Percentiles rank a stretch among this genome's conserved stretches.
Conservation (phyloP, 2,329 filamentous ascomycete species). For the Trichoderma atrobrunneum region DNA sequence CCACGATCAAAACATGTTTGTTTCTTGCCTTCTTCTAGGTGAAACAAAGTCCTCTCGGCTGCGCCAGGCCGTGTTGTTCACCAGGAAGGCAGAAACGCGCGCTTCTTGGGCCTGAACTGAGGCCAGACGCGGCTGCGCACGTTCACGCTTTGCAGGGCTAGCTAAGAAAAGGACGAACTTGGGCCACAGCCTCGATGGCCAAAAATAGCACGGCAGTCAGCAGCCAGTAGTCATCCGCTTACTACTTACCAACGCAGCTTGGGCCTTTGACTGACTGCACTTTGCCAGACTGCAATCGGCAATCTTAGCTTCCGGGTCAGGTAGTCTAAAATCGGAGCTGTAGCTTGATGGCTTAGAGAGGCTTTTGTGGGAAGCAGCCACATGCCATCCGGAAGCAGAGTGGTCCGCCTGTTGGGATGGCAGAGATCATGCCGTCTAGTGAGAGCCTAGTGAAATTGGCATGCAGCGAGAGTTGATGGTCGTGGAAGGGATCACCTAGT, state of each 20-base stretch:
- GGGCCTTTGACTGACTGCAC: not conserved
- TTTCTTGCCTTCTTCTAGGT: not conserved
- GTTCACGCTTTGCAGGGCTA: not conserved
- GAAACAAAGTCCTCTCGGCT: not conserved
- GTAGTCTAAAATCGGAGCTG: conserved; percentile 14
- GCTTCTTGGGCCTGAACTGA: not conserved
- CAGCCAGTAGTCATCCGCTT: conserved; percentile 16
- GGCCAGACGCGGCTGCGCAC: not conserved
- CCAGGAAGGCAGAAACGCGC: not conserved
- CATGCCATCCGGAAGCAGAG: conserved; percentile 5
- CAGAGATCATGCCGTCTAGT: not conserved
- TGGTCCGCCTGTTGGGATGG: not conserved
- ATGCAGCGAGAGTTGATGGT: not conserved
- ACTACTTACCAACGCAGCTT: conserved; percentile 12
- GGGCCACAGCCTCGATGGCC: conserved; percentile 2
- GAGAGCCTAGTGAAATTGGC: not conserved
- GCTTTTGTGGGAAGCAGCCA: conserved; percentile 1
- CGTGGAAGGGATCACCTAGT: not conserved
- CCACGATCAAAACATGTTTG: not conserved
- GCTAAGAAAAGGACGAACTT: not conserved
- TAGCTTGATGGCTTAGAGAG: conserved; percentile 10
- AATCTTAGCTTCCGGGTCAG: conserved; percentile 8
- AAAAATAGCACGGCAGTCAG: conserved; percentile 14
- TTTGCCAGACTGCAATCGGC: not conserved
- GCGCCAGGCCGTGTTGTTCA: not conserved